Conservation (phyloP, 352 stramenopile genomes). For the Hyaloperonospora arabidopsidis region DNA sequence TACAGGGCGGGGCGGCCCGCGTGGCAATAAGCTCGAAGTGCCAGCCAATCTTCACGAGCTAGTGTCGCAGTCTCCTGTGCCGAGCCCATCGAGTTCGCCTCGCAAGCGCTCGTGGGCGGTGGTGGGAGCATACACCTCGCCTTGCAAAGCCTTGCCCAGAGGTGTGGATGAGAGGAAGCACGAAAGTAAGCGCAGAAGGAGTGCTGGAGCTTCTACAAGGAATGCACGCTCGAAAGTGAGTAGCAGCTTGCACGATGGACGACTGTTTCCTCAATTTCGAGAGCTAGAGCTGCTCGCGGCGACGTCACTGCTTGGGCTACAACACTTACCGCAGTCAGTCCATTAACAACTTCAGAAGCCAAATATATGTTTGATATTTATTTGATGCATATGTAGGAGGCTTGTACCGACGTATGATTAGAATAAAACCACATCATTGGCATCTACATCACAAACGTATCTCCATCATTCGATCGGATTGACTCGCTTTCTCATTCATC, state of each 20-base stretch:
- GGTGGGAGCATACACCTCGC: constrained; percentile 23
- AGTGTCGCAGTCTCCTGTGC: constrained; percentile 37
- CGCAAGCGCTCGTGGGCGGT: constrained; percentile 53
- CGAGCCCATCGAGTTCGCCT: constrained; percentile 32
- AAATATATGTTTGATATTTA: constrained; percentile 34
- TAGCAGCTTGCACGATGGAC: constrained; percentile 9
- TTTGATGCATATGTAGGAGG: constrained; percentile 1
- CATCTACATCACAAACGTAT: too few species aligned
- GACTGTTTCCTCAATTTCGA: constrained; percentile 32
- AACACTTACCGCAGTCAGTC: constrained; percentile 61
- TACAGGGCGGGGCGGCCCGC: constrained; percentile 67
- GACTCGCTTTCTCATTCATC: too few species aligned
- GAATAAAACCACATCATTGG: too few species aligned
- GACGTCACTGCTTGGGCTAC: constrained; percentile 63
- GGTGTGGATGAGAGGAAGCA: constrained; percentile 21
- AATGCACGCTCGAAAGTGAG: constrained; percentile 20
- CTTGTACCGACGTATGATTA: too few species aligned
- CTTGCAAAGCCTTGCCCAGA: constrained; percentile 4
- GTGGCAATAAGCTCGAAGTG: constrained; percentile 73
- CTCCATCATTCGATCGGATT: too few species aligned
- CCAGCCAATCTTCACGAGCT: constrained; percentile 51
- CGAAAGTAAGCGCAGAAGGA: constrained; percentile 30
- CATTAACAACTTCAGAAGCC: constrained; percentile 30
- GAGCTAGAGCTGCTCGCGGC: constrained; percentile 73
- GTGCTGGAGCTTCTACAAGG: constrained; percentile 24